A percentile compares a stretch with the other conserved stretches of the same genome.
Conservation (phyloP, 2,329 filamentous ascomycete species). For the Cordyceps militaris region DNA sequence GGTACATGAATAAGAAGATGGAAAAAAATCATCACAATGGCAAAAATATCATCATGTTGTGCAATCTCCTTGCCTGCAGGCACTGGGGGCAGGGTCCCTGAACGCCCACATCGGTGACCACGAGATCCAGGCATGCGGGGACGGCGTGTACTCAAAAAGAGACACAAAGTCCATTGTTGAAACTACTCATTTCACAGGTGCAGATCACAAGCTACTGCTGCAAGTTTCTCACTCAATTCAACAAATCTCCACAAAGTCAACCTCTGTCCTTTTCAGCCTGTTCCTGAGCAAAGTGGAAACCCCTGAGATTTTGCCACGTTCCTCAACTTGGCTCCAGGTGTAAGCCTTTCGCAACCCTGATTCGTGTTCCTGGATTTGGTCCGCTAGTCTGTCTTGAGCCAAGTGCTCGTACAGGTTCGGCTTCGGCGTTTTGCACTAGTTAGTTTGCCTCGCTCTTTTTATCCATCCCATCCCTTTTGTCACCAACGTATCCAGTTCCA, state of each 20-base stretch:
- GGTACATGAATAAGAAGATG: not conserved
- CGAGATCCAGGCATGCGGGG: not conserved
- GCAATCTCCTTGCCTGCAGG: slow-evolving; percentile 1
- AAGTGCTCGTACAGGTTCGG: not conserved
- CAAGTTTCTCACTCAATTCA: not conserved
- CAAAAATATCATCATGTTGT: not conserved
- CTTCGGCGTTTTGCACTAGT: not conserved
- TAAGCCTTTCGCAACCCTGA: slow-evolving; percentile 1
- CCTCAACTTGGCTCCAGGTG: not conserved
- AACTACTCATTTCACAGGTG: not conserved
- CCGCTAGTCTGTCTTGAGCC: not conserved
- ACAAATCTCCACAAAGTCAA: not conserved
- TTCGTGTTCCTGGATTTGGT: slow-evolving; percentile 8
- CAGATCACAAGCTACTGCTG: not conserved
- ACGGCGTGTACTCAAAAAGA: not conserved
- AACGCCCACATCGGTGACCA: slow-evolving; percentile 3
- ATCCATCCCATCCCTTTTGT: not conserved
- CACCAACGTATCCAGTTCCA: not conserved
- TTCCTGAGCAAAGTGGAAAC: not conserved
- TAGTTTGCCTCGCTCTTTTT: not conserved
- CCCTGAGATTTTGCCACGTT: slow-evolving; percentile 14
- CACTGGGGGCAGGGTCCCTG: not conserved
- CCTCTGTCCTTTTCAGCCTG: not conserved
- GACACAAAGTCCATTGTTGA: not conserved
- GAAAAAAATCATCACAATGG: not conserved